Evolutionary conservation across 2,329 filamentous ascomycete species (phyloP), one percentile per base, ranked within the genome.

Genomic region (Fusarium beomiforme): DNA sequence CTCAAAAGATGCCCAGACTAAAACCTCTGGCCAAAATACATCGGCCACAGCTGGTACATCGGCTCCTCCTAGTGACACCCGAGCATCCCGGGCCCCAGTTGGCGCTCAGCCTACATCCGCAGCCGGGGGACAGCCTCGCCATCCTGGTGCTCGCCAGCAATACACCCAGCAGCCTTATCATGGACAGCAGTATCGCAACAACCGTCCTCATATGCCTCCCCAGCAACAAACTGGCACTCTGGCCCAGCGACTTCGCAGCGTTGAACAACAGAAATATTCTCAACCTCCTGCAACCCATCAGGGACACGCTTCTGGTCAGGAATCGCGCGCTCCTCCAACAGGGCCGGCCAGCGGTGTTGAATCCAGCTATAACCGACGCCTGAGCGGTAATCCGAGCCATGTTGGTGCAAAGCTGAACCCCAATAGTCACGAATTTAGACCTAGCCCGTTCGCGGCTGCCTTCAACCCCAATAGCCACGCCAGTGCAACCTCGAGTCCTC

Each of bases 361-460:
- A 76, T 75, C 85, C 19, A 76, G 85, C 70, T 86, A 88, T 83
- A 81, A 85, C 76, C 83, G 87, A 75, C 84, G 89, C 47, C 76
- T 86, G 47, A 87, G 85, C 67, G 85, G 83, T 51, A 79, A 86
- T n/a, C 82, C 85, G 16, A 82, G 82, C 44, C 87, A 87, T 55
- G 82, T 88, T 75, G 83, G 83, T 7, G 84, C 83, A 47, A 89
- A 90, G 79, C 78, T 91, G 73, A 91, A 91, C 69, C 89, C 89
- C 10, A 90, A 89, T 75, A 91, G 86, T 73, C 85, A 88, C 77
- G 94, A 97, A 76, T 98, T 98, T 82, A 91, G 92, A 71, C 96
- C 95, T 21, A 97, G 92, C 75, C 91, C 93, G 8, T 92, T 92
- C 68, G 94, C 95, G 1, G 88, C 89, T 46, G 86, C 91, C 3